Percentiles rank a stretch among this genome's conserved stretches.
Evolutionary conservation across 805 yeast species (phyloP).

Genomic region (Suhomyces vadensis): DNA sequence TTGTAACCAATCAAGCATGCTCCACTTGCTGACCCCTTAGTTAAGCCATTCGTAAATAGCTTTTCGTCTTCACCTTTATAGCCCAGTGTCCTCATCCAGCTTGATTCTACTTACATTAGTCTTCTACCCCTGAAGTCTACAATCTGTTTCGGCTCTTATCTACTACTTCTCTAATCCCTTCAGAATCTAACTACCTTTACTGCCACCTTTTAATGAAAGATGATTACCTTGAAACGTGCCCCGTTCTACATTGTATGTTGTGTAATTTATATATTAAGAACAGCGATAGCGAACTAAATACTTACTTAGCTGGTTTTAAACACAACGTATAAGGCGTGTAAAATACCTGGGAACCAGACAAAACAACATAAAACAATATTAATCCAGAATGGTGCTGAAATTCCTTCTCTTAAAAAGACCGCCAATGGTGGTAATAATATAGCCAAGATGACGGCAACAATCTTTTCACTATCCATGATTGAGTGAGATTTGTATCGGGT

Average conservation of each 20-base stretch:
- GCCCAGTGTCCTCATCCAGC: no score
- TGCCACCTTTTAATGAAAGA: no score
- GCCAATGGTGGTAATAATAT: slow-evolving; percentile 74
- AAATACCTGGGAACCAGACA: slow-evolving; percentile 77
- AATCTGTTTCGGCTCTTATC: no score
- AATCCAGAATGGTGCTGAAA: slow-evolving; percentile 62
- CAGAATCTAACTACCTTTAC: no score
- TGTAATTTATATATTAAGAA: not conserved
- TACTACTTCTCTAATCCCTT: no score
- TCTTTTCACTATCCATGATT: slow-evolving; percentile 42
- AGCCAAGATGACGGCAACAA: slow-evolving; percentile 47
- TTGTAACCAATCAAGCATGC: no score
- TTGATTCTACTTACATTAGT: no score
- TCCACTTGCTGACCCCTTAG: no score
- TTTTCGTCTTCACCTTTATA: no score
- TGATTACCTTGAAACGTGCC: not conserved
- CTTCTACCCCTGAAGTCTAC: no score
- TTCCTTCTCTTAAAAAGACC: slow-evolving; percentile 68
- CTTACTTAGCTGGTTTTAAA: slow-evolving; percentile 23
- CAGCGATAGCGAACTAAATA: not conserved
- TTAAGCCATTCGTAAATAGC: no score
- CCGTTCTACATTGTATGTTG: slow-evolving; percentile 1
- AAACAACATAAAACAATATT: slow-evolving; percentile 63
- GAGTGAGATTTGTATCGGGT: not conserved
- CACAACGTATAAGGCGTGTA: slow-evolving; percentile 72